Conservation (phyloP, 371 early-diverging fungal genomes). For the Apophysomyces sp. region DNA sequence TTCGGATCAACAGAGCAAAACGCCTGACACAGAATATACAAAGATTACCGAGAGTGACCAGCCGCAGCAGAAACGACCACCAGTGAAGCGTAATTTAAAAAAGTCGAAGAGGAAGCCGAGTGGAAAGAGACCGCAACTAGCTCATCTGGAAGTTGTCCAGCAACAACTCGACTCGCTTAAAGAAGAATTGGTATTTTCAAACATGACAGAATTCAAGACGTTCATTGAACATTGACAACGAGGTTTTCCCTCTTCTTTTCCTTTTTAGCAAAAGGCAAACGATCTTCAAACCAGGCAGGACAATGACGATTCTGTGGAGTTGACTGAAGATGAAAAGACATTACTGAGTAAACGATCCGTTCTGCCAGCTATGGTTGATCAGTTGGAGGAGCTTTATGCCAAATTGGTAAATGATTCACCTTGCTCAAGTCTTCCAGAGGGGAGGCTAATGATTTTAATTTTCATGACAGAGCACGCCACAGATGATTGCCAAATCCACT, state of each 20-base stretch:
- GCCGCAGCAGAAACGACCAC: neutral
- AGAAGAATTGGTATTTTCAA: slow-evolving; percentile 22
- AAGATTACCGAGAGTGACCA: neutral
- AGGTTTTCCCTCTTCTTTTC: neutral
- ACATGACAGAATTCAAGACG: no score
- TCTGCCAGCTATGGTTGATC: neutral
- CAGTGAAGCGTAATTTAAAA: slow-evolving; percentile 3
- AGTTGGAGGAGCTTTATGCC: neutral
- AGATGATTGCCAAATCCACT: neutral
- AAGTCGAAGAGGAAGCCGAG: slow-evolving; percentile 6
- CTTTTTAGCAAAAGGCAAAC: neutral
- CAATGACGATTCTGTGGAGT: neutral
- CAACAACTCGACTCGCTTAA: slow-evolving; percentile 17
- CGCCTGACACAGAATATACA: neutral
- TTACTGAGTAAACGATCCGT: neutral
- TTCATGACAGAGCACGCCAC: neutral
- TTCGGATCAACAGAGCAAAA: neutral
- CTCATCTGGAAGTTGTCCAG: slow-evolving; percentile 26
- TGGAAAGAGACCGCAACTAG: slow-evolving; percentile 5
- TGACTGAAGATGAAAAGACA: neutral
- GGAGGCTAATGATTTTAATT: neutral
- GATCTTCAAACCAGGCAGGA: neutral
- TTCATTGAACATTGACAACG: no score
- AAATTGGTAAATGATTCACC: neutral
- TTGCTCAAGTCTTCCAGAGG: no score